A percentile compares a stretch with the other conserved stretches of the same genome.
These are phyloP conservation scores for Chlorella sp. DNA, from an alignment of 139 green algal species.

Conservation along the genomic window DNA sequence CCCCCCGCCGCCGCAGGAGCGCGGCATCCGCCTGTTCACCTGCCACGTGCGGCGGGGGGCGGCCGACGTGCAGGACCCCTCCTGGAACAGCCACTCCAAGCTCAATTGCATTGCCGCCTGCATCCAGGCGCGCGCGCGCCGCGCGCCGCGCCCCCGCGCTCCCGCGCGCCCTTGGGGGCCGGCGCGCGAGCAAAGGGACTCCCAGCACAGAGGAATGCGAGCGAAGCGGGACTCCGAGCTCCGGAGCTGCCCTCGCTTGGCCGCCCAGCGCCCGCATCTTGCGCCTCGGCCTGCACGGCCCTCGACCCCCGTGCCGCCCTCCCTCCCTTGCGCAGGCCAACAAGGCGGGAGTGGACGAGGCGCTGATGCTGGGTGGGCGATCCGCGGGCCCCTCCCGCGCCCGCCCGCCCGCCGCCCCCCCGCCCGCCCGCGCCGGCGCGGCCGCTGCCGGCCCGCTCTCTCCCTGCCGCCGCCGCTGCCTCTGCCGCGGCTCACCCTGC, in stretches of 20 bases:
- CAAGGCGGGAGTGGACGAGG: conserved; percentile 68
- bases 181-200: no score
- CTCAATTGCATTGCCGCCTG: conserved; percentile 85
- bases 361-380: conserved; percentile 81
- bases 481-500: no score
- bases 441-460: no score
- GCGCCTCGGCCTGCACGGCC: background rate
- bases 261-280: background rate
- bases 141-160: no score
- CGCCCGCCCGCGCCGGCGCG: no score
- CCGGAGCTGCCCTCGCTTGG: no score
- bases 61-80: conserved; percentile 59
- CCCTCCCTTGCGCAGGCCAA: conserved; percentile 50
- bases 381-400: no score
- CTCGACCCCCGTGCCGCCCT: background rate
- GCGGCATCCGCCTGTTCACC: conserved; percentile 73
- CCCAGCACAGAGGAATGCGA: no score
- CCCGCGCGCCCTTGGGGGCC: background rate
- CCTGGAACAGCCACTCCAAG: conserved; percentile 74
- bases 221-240: no score
- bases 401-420: no score
- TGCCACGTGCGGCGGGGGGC: conserved; percentile 55
- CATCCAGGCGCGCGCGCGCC: conserved; percentile 58
- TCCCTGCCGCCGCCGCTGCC: no score
- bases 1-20: conserved; percentile 26